phyloP scores from a whole-genome alignment of 1,139 yeast genomes.

The Scheffersomyces segobiensis region DNA sequence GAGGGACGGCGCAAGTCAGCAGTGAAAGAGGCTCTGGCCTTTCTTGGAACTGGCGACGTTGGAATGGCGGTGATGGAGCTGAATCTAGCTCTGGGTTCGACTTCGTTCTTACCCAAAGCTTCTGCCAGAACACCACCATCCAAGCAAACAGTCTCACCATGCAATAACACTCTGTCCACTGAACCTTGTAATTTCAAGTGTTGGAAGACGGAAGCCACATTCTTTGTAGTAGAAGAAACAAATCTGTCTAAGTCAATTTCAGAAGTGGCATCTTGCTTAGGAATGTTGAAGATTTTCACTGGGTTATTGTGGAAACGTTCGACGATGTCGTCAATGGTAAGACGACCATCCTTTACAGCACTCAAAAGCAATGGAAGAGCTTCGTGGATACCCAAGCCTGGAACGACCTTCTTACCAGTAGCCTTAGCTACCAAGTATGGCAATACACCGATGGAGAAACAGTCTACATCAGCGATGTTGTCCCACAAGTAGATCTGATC shows the following conservation, averaged over 20 bases:
- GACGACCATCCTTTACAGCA: slow-evolving; percentile 73
- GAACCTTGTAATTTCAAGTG: slow-evolving; percentile 63
- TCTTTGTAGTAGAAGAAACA: slow-evolving; percentile 42
- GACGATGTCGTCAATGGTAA: slow-evolving; percentile 73
- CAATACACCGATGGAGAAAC: slow-evolving; percentile 81
- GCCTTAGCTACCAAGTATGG: slow-evolving; percentile 75
- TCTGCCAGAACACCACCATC: slow-evolving; percentile 71
- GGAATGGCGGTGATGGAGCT: slow-evolving; percentile 41
- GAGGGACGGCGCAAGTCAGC: slow-evolving; percentile 46
- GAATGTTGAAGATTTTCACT: slow-evolving; percentile 75
- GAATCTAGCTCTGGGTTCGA: slow-evolving; percentile 41
- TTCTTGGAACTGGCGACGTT: slow-evolving; percentile 48
- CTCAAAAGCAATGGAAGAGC: slow-evolving; percentile 78
- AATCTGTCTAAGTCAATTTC: slow-evolving; percentile 82
- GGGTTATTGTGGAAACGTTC: slow-evolving; percentile 82
- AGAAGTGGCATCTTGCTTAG: slow-evolving; percentile 74
- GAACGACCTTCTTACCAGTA: slow-evolving; percentile 55
- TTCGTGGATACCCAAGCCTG: slow-evolving; percentile 80
- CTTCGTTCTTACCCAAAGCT: slow-evolving; percentile 59
- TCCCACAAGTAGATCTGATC: slow-evolving; percentile 87
- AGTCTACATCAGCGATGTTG: slow-evolving; percentile 70
- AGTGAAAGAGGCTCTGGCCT: slow-evolving; percentile 49
- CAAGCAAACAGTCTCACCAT: slow-evolving; percentile 76
- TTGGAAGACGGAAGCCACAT: slow-evolving; percentile 29
- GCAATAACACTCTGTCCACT: slow-evolving; percentile 83